phyloP scores from a whole-genome alignment of 2,329 filamentous ascomycete species.

The Chaetoscypha palmicola region DNA sequence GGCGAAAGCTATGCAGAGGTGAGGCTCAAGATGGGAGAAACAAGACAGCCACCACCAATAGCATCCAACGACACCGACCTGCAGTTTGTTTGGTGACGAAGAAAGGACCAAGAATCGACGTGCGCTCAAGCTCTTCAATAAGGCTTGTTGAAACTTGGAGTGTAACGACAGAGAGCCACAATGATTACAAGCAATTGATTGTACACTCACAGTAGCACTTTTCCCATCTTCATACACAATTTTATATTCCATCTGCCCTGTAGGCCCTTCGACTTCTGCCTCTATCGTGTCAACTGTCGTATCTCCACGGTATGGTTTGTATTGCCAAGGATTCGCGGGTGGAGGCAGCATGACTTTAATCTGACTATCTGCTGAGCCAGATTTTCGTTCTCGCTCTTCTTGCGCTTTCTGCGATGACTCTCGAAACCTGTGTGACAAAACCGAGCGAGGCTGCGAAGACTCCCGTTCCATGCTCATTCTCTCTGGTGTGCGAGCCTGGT shows the following conservation, averaged over 20 bases:
- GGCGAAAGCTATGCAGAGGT: too few relatives aligned
- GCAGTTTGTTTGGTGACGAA: too few relatives aligned
- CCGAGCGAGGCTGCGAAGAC: conserved; percentile 15
- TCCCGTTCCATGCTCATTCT: conserved; percentile 5
- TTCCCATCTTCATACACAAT: conserved; percentile 31
- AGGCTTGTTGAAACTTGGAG: background rate
- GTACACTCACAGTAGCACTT: conserved; percentile 27
- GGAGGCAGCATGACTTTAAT: conserved; percentile 24
- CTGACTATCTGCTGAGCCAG: conserved; percentile 7
- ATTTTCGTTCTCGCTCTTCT: background rate
- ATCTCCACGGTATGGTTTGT: conserved; percentile 22
- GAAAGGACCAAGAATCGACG: too few relatives aligned
- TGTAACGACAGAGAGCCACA: background rate
- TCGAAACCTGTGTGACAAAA: conserved; percentile 21
- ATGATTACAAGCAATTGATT: background rate
- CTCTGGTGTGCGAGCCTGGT: conserved; percentile 13
- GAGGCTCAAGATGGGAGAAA: too few relatives aligned
- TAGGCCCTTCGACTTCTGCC: conserved; percentile 17
- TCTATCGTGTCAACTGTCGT: conserved; percentile 28
- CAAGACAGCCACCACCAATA: too few relatives aligned
- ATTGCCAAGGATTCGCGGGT: conserved; percentile 26
- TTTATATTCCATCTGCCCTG: conserved; percentile 22
- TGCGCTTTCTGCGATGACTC: conserved; percentile 14
- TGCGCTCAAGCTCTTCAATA: too few relatives aligned
- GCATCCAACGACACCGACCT: too few relatives aligned